These are phyloP conservation scores for Penicillium dipodomyicola DNA, from an alignment of 495 filamentous ascomycete genomes.

Conservation along the genomic window DNA sequence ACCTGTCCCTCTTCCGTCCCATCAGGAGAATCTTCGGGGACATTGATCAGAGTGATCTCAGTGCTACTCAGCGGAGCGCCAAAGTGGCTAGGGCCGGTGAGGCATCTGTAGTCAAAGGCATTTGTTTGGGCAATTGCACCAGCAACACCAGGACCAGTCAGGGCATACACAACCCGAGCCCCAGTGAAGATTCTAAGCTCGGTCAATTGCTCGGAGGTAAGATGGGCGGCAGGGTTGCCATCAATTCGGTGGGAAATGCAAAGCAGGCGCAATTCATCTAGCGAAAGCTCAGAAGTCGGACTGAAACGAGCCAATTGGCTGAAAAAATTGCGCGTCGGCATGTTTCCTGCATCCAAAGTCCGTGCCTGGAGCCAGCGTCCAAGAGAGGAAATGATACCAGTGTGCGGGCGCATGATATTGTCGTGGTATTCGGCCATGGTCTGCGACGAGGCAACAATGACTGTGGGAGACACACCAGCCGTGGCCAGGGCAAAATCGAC, in stretches of 20 bases:
- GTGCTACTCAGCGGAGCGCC: constrained; percentile 76
- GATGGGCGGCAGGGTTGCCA: constrained; percentile 32
- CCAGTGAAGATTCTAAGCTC: constrained; percentile 79
- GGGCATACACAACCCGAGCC: constrained; percentile 78
- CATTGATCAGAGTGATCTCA: constrained; percentile 65
- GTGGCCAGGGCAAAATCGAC: constrained; percentile 71
- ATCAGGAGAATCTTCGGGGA: constrained; percentile 58
- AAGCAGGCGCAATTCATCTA: constrained; percentile 66
- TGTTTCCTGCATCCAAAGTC: constrained; percentile 66
- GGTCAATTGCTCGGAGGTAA: constrained; percentile 66
- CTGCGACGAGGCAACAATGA: constrained; percentile 75
- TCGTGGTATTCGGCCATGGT: constrained; percentile 67
- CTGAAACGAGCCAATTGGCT: constrained; percentile 53
- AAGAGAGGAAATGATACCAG: constrained; percentile 53
- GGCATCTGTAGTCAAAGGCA: constrained; percentile 79
- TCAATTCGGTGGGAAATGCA: constrained; percentile 42
- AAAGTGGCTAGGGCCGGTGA: constrained; percentile 63
- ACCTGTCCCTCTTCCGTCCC: constrained; percentile 59
- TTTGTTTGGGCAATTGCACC: constrained; percentile 82
- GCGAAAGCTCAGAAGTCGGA: constrained; percentile 59
- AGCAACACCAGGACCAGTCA: constrained; percentile 77
- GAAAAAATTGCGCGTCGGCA: constrained; percentile 47
- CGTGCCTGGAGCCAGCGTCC: constrained; percentile 68
- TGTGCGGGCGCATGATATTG: constrained; percentile 48
- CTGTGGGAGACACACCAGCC: constrained; percentile 70